Evolutionary conservation across 805 yeast genomes (phyloP).

Genomic region (Yamadazyma paraphyllophila): DNA sequence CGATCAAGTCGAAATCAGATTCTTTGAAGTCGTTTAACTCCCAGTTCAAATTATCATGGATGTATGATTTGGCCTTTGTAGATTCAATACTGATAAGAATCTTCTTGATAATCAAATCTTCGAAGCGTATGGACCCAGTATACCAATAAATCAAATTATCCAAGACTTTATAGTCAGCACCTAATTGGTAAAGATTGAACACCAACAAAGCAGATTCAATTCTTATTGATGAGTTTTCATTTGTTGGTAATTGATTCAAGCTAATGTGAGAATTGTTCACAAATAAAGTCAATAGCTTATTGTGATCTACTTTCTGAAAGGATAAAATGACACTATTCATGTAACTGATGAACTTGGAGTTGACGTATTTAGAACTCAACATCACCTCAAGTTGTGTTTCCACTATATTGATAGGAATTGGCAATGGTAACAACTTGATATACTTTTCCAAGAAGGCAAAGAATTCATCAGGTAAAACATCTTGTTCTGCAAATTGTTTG

Average conservation of each 20-base stretch:
- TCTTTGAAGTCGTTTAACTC: slow-evolving; percentile 49
- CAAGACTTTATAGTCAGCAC: slow-evolving; percentile 44
- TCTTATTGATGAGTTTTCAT: slow-evolving; percentile 22
- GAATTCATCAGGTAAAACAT: slow-evolving; percentile 25
- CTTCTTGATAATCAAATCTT: slow-evolving; percentile 60
- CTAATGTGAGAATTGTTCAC: slow-evolving; percentile 49
- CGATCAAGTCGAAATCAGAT: slow-evolving; percentile 46
- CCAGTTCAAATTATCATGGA: slow-evolving; percentile 62
- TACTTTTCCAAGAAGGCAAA: slow-evolving; percentile 25
- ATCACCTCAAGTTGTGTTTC: slow-evolving; percentile 68
- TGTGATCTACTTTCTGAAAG: slow-evolving; percentile 23
- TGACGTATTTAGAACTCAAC: slow-evolving; percentile 48
- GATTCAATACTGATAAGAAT: slow-evolving; percentile 60
- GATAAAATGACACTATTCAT: slow-evolving; percentile 31
- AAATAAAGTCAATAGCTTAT: slow-evolving; percentile 34
- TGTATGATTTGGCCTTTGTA: slow-evolving; percentile 56
- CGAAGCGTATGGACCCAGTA: slow-evolving; percentile 58
- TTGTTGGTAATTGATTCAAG: slow-evolving; percentile 26
- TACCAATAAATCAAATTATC: slow-evolving; percentile 49
- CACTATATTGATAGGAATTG: slow-evolving; percentile 45
- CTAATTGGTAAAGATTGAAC: slow-evolving; percentile 49
- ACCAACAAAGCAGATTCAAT: slow-evolving; percentile 48
- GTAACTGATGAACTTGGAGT: slow-evolving; percentile 45
- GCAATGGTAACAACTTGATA: slow-evolving; percentile 14
- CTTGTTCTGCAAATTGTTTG: slow-evolving; percentile 56